Conservation (phyloP, 2,329 filamentous ascomycete species). For the Fusarium metavorans region DNA sequence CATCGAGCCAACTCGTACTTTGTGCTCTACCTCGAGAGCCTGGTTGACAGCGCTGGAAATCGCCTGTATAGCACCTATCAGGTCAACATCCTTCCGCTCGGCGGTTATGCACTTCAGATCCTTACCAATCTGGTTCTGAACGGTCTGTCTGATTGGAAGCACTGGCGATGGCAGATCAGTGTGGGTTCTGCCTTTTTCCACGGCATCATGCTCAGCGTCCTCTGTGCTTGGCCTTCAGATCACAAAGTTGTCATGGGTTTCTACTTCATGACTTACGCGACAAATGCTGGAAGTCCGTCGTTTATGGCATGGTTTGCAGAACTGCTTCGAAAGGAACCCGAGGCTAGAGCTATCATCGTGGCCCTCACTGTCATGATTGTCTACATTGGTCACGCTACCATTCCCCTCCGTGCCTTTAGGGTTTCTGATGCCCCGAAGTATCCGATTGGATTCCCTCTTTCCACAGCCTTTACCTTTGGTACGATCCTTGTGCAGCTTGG, state of each 20-base stretch:
- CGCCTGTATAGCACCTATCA: conserved; percentile 47
- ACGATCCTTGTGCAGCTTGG: conserved; percentile 49
- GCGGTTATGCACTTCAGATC: conserved; percentile 50
- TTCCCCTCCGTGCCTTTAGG: conserved; percentile 52
- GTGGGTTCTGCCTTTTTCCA: conserved; percentile 45
- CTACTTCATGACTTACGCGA: conserved; percentile 53
- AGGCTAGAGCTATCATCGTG: conserved; percentile 52
- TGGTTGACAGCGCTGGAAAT: conserved; percentile 42
- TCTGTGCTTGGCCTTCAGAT: conserved; percentile 50
- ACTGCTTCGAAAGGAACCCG: conserved; percentile 51
- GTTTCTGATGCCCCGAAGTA: conserved; percentile 51
- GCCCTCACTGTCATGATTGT: conserved; percentile 54
- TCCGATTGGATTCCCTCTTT: conserved; percentile 53
- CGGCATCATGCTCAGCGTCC: conserved; percentile 48
- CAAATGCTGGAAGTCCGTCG: conserved; percentile 48
- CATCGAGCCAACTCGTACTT: conserved; percentile 50
- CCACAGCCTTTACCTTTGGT: conserved; percentile 47
- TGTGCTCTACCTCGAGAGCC: conserved; percentile 49
- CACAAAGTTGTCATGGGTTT: conserved; percentile 49
- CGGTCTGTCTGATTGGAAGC: conserved; percentile 52
- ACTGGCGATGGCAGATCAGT: conserved; percentile 55
- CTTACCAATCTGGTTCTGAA: conserved; percentile 51
- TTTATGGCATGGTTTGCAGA: conserved; percentile 54
- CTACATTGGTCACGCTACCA: conserved; percentile 54
- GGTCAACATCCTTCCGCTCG: conserved; percentile 48